These are phyloP conservation scores for Periconia digitata DNA, from an alignment of 2,329 filamentous ascomycete genomes.

Conservation along the genomic window DNA sequence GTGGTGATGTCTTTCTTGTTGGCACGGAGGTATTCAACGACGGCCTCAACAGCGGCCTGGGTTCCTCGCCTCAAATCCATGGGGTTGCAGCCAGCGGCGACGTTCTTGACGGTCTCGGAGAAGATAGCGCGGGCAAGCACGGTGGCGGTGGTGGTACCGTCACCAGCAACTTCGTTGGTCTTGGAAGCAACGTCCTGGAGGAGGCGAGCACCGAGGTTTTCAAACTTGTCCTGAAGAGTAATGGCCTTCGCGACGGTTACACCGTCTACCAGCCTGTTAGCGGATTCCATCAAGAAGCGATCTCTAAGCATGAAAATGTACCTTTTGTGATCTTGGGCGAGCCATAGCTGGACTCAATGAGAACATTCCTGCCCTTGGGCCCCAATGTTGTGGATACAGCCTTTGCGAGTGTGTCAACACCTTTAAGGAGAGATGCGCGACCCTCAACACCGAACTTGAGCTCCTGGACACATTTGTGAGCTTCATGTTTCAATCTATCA, in stretches of 20 bases:
- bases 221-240: constrained; percentile 96
- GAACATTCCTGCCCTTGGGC: constrained; percentile 96
- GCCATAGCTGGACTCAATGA: constrained; percentile 98
- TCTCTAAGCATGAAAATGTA: constrained; percentile 44
- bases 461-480: constrained; percentile 61
- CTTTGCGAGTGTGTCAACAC: constrained; percentile 95
- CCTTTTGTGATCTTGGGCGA: constrained; percentile 99
- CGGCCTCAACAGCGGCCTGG: constrained; percentile 91
- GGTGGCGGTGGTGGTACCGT: constrained; percentile 96
- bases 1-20: constrained; percentile 99
- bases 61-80: constrained; percentile 98
- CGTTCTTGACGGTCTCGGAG: constrained; percentile 99
- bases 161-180: constrained; percentile 98
- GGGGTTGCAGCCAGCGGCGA: constrained; percentile 98
- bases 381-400: constrained; percentile 95
- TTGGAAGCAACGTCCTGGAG: constrained; percentile 98
- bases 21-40: constrained; percentile 89
- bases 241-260: constrained; percentile 71
- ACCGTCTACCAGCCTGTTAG: constrained; percentile 46
- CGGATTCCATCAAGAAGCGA: constrained; percentile 1
- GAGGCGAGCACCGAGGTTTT: constrained; percentile 96
- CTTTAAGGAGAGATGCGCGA: constrained; percentile 82
- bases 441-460: constrained; percentile 98
- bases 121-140: constrained; percentile 98
- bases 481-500: no score